A percentile compares a stretch with the other conserved stretches of the same genome.
phyloP scores from a whole-genome alignment of 768 basidiomycete genomes.

The Cyclocybe aegerita region DNA sequence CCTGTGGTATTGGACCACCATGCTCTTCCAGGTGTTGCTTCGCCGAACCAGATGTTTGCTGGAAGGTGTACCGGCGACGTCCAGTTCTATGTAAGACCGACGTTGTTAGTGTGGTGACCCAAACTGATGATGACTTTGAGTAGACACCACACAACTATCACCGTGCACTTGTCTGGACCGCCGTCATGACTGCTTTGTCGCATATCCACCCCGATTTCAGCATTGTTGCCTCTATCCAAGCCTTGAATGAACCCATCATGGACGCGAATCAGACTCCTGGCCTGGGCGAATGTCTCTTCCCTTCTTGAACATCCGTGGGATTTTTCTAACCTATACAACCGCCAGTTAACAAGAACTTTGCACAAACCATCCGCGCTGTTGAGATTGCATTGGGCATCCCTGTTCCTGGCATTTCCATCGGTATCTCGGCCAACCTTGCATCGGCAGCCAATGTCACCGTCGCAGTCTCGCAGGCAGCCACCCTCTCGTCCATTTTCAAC shows the following conservation, averaged over 20 bases:
- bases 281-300: constrained; percentile 62
- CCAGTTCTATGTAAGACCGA: constrained; percentile 62
- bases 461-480: constrained; percentile 20
- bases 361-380: constrained; percentile 62
- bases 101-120: not conserved
- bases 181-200: constrained; percentile 71
- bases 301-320: not conserved
- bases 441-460: constrained; percentile 22
- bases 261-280: constrained; percentile 65
- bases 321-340: constrained; percentile 1
- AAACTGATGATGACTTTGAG: not conserved
- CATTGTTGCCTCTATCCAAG: constrained; percentile 69
- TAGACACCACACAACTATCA: constrained; percentile 73
- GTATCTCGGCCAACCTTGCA: constrained; percentile 9
- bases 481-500: constrained; percentile 19
- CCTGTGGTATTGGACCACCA: constrained; percentile 66
- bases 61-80: constrained; percentile 71
- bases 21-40: constrained; percentile 69
- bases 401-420: constrained; percentile 27
- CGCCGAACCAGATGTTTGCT: constrained; percentile 61
- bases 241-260: constrained; percentile 79
- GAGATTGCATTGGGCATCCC: constrained; percentile 61
- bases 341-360: constrained; percentile 70
- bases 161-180: constrained; percentile 79
- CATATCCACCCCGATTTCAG: constrained; percentile 69